Conservation (phyloP, 139 green algal genomes). For the Chlorokybus atmophyticus region DNA sequence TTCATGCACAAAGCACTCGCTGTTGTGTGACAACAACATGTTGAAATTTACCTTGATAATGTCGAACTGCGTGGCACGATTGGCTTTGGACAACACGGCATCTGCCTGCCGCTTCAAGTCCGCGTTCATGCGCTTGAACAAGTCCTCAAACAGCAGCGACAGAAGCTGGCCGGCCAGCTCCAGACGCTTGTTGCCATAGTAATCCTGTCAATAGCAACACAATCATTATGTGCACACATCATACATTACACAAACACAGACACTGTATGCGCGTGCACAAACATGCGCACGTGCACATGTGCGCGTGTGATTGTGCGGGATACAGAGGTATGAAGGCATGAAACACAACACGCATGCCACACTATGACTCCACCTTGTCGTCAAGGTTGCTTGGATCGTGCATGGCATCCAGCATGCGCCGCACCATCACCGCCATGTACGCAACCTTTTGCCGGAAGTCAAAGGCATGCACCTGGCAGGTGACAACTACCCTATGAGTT, state of each 20-base stretch:
- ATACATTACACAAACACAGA: no score
- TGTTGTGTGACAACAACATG: not conserved
- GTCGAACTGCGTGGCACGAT: slow-evolving; percentile 75
- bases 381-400: slow-evolving; percentile 77
- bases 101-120: slow-evolving; percentile 83
- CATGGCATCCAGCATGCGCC: slow-evolving; percentile 81
- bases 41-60: slow-evolving; percentile 55
- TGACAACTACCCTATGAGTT: no score
- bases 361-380: slow-evolving; percentile 47
- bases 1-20: no score
- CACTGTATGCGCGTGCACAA: no score
- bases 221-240: no score
- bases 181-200: slow-evolving; percentile 98
- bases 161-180: slow-evolving; percentile 88
- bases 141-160: slow-evolving; percentile 96
- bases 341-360: slow-evolving; percentile 4
- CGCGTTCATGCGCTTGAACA: slow-evolving; percentile 90
- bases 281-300: no score
- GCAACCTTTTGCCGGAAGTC: slow-evolving; percentile 73
- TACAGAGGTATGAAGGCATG: not conserved
- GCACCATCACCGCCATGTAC: slow-evolving; percentile 85
- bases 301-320: no score
- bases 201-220: slow-evolving; percentile 48
- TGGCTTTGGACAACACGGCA: slow-evolving; percentile 60
- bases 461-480: slow-evolving; percentile 40